phyloP scores from a whole-genome alignment of 208 protist species.

The Trypanosoma cruzi region DNA sequence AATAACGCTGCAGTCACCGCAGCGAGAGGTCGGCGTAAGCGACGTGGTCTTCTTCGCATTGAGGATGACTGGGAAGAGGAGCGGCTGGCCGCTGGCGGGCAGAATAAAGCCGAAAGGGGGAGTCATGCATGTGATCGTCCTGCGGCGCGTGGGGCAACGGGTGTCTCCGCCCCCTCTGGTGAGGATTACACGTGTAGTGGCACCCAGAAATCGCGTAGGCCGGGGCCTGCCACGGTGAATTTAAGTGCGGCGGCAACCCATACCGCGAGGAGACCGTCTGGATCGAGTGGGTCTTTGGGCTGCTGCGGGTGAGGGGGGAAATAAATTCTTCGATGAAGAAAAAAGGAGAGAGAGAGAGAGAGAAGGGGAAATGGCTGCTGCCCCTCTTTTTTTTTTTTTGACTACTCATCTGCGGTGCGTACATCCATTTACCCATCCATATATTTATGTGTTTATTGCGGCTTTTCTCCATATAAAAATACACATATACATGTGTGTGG shows the following conservation, averaged over 20 bases:
- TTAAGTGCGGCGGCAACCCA: conserved; percentile 5
- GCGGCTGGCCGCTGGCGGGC: not conserved
- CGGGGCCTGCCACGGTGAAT: conserved; percentile 28
- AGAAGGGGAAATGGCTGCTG: too few relatives aligned
- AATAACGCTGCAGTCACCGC: conserved; percentile 1
- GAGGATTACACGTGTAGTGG: conserved; percentile 12
- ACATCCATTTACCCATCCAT: too few relatives aligned
- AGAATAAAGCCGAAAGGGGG: not conserved
- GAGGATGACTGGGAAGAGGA: conserved; percentile 31
- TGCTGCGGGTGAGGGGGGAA: conserved; percentile 24
- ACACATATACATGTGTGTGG: too few relatives aligned
- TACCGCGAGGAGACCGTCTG: not conserved
- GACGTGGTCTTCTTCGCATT: conserved; percentile 43
- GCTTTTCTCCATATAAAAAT: too few relatives aligned
- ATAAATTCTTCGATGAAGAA: too few relatives aligned
- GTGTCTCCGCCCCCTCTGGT: not conserved
- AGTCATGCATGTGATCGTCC: not conserved
- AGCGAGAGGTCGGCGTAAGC: conserved; percentile 17
- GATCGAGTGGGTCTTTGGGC: conserved; percentile 1
- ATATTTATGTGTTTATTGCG: too few relatives aligned
- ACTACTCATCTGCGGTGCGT: too few relatives aligned
- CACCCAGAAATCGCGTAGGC: not conserved
- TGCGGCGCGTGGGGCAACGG: not conserved
- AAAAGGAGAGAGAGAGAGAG: conserved; percentile 12
- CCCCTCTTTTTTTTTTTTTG: too few relatives aligned